A percentile compares a stretch with the other conserved stretches of the same genome.
These are phyloP conservation scores for Candida loeiensis DNA, from an alignment of 805 yeast species.

Conservation along the genomic window DNA sequence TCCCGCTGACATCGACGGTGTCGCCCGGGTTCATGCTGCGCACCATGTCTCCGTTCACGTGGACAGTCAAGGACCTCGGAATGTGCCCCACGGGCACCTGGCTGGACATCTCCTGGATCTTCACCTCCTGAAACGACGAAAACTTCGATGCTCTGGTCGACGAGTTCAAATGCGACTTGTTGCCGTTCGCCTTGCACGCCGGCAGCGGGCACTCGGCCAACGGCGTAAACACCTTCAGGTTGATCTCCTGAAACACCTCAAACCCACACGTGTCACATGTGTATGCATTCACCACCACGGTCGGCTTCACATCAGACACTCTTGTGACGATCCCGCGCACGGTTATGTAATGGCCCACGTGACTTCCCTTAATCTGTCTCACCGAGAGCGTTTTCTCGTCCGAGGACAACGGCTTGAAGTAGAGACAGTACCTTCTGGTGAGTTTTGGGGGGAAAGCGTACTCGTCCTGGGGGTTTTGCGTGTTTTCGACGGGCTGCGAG, in stretches of 20 bases:
- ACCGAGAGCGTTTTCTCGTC: conserved; percentile 69
- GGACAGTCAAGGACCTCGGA: conserved; percentile 81
- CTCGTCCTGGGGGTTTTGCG: conserved; percentile 16
- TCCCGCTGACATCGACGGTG: conserved; percentile 87
- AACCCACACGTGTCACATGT: conserved; percentile 97
- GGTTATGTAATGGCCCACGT: conserved; percentile 83
- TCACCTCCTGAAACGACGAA: conserved; percentile 90
- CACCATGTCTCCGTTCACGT: conserved; percentile 89
- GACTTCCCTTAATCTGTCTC: conserved; percentile 80
- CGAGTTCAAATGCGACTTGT: conserved; percentile 86
- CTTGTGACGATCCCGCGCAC: conserved; percentile 93
- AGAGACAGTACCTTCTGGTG: conserved; percentile 81
- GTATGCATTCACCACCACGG: conserved; percentile 86
- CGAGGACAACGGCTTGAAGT: conserved; percentile 73
- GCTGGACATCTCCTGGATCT: conserved; percentile 88
- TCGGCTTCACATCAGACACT: conserved; percentile 94
- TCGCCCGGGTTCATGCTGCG: conserved; percentile 92
- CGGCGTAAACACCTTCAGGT: conserved; percentile 81
- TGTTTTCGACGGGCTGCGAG: conserved; percentile 14
- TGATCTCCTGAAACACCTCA: conserved; percentile 95
- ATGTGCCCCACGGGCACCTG: conserved; percentile 99
- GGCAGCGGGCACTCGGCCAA: conserved; percentile 78
- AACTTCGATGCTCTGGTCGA: conserved; percentile 95
- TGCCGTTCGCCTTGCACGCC: conserved; percentile 72
- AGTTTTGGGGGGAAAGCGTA: conserved; percentile 80